Base-by-base conservation (phyloP, 2,329 filamentous ascomycete species). In the Alternaria metachromatica region DNA sequence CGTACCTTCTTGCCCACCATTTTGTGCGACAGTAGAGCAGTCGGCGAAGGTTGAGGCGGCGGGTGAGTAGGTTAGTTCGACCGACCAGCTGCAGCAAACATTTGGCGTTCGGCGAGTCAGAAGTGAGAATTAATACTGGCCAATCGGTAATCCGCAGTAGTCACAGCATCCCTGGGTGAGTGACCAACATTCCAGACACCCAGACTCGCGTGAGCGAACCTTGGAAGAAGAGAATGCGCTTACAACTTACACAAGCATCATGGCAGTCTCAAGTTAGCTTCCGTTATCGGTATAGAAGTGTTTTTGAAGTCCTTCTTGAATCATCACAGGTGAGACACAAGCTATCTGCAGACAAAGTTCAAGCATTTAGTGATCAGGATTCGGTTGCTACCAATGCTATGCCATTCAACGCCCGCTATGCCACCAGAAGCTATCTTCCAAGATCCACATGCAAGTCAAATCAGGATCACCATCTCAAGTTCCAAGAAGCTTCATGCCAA, bases 1-100 rank as follows among this genome's bases (percentile, higher is more conserved):
- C 53, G 3, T 67, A 76, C 76, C 70, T 76, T 77, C 59, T 72
- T 76, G 67, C 70, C 74, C 67, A 71, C 75, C 76, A 78, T 78
- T 33, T 63, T 64, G 20, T 73, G 72, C 60, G 56, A 48, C 57
- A 43, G 59, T 46, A 41, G 51, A 60, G 53, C 51, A 59, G 58
- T 59, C 51, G 63, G 64, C 60, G 50, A 50, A 62, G 49, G 64
- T 64, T 63, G 46, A 43, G 23, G 60, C 55, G 50, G 63, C 68
- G 58, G 60, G 55, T 63, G 55, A 60, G 66, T 65, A 56, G 58
- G 62, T 60, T 43, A 41, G 60, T 46, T 55, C 51, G 59, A 48
- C n/a, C 51, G 59, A 48, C n/a, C 30, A 53, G 41, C 54, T 56
- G 59, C 58, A 58, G 66, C 71, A 77, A 75, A 71, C 75, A 69